Base-by-base conservation (phyloP, 129 eudicot species). In the Tagetes erecta region DNA sequence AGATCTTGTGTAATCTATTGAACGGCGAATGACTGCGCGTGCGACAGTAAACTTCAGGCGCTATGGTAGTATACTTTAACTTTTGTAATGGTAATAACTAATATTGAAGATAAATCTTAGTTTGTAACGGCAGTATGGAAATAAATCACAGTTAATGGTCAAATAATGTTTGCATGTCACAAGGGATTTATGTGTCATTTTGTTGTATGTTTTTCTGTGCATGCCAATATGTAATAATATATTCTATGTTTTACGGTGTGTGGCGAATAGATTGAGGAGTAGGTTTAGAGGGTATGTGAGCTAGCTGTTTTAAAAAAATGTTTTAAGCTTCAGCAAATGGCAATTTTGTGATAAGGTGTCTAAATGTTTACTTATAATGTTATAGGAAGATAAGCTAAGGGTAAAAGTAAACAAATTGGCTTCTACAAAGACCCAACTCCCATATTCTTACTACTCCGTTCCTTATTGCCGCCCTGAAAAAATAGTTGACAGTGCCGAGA, bases 331-430 rank as follows among this genome's bases (percentile, higher is more conserved):
- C 13, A 31, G 36, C 37, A 2, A 37, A 56, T 56, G 36, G 12
- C 4, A 27, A 57, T 57, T 37, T 57, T 57, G 38, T 57, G 30
- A 13, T 59, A 34, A 59, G 41, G 12, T 59, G 41, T 59, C 27
- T 33, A 59, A 59, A 34, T 34, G 12, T 62, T 36, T 36, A 37
- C 45, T 12, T 13, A 0, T 62, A 11, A 62, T 62, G 67, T 62
- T 62, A 9, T 11, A 62, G 67, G 67, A 45, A 62, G 45, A 62
- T 62, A 62, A 36, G 2, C 45, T 62, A 45, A 62, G 45, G 44
- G 96, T 89, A 20, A 89, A 86, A 82, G 92, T 89, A 68, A 86
- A 86, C 80, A 89, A 86, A 65, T 75, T 89, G 73, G 76, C 89
- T 57, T 89, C 96, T 47, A 87, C 86, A 62, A 87, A 84, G 60